These are phyloP conservation scores for Mycothermus thermophilus DNA, from an alignment of 495 filamentous ascomycete species.

Conservation along the genomic window DNA sequence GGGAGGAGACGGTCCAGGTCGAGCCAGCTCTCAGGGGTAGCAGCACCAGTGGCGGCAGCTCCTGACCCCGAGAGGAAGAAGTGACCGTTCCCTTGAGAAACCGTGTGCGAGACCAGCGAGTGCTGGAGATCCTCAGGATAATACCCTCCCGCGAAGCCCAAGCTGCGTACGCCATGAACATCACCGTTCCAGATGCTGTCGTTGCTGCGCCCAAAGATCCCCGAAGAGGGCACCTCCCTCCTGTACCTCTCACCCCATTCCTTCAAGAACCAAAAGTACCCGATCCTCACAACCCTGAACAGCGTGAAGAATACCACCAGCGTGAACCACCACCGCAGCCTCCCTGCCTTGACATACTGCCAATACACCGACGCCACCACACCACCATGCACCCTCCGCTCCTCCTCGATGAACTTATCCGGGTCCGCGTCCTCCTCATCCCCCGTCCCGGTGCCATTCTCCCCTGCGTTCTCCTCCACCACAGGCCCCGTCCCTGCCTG, in stretches of 20 bases:
- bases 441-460: conserved; percentile 8
- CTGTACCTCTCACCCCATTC: conserved; percentile 68
- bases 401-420: conserved; percentile 72
- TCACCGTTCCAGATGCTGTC: no score
- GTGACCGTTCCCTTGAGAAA: not conserved
- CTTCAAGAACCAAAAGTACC: conserved; percentile 68
- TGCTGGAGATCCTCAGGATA: conserved; percentile 1
- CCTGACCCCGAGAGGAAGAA: no score
- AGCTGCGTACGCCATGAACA: no score
- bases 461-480: not conserved
- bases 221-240: not conserved
- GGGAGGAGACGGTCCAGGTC: conserved; percentile 38
- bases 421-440: conserved; percentile 35
- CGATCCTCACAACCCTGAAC: conserved; percentile 46
- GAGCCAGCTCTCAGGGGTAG: conserved; percentile 23
- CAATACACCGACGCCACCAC: conserved; percentile 64
- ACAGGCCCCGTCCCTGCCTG: no score
- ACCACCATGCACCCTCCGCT: conserved; percentile 59
- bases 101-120: not conserved
- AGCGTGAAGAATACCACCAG: conserved; percentile 44
- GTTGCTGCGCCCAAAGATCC: no score
- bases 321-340: conserved; percentile 52
- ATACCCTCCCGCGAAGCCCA: no score
- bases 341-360: conserved; percentile 68
- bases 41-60: no score